These are phyloP conservation scores for Tulasnella sp. DNA, from an alignment of 768 basidiomycete species.

Conservation along the genomic window DNA sequence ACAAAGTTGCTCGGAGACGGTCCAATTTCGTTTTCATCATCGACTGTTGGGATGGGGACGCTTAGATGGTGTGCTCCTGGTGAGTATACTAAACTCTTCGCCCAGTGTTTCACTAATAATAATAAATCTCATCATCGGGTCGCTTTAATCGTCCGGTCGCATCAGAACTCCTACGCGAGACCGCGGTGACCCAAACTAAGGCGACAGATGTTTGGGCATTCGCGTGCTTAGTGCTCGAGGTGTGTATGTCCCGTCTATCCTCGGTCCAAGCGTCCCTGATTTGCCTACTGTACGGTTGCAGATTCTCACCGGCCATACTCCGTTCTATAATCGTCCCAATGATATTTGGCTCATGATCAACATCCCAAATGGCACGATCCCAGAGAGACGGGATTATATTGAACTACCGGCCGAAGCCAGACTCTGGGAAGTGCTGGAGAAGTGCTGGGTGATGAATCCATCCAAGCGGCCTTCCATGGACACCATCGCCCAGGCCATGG, in stretches of 20 bases:
- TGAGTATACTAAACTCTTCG: not conserved
- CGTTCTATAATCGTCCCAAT: not conserved
- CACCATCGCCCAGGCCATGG: too few relatives aligned
- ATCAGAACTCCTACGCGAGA: too few relatives aligned
- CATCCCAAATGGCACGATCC: not conserved
- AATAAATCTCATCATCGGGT: too few relatives aligned
- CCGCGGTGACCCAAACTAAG: not conserved
- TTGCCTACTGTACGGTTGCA: not conserved
- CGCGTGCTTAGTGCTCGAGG: not conserved
- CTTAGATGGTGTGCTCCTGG: conserved; percentile 13
- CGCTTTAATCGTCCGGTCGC: too few relatives aligned
- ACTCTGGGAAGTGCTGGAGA: not conserved
- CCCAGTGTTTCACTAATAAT: too few relatives aligned
- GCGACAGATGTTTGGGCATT: not conserved
- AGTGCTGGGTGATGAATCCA: not conserved
- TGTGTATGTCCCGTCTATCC: too few relatives aligned
- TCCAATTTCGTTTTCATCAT: not conserved
- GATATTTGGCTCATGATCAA: not conserved
- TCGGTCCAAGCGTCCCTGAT: not conserved
- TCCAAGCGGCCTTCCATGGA: not conserved
- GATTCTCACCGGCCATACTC: not conserved
- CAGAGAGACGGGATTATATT: not conserved
- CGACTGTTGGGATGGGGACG: not conserved
- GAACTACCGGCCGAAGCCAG: not conserved
- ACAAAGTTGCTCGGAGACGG: not conserved